phyloP scores from a whole-genome alignment of 352 stramenopile species.

The Globisporangium camurandrum region DNA sequence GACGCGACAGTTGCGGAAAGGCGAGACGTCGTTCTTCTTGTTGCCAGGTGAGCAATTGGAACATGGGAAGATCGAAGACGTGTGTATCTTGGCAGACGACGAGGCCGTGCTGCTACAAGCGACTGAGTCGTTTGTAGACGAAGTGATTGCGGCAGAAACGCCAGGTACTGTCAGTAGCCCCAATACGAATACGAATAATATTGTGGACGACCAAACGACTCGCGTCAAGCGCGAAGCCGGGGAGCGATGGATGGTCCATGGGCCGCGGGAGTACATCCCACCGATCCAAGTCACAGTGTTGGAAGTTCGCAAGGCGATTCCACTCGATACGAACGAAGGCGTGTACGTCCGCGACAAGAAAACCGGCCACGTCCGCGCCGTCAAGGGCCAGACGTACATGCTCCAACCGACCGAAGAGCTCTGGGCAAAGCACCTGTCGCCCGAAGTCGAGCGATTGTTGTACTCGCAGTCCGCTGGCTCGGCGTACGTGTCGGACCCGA shows the following conservation, averaged over 20 bases:
- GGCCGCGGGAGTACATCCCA: slow-evolving; percentile 70
- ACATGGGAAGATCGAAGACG: slow-evolving; percentile 50
- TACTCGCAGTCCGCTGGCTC: slow-evolving; percentile 42
- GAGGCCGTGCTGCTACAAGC: slow-evolving; percentile 75
- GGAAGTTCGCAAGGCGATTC: slow-evolving; percentile 69
- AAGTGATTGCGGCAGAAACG: too few species aligned
- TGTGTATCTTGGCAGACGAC: slow-evolving; percentile 63
- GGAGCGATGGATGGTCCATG: slow-evolving; percentile 78
- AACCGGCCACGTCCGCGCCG: slow-evolving; percentile 59
- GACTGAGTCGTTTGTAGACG: slow-evolving; percentile 54
- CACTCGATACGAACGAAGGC: slow-evolving; percentile 69
- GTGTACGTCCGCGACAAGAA: slow-evolving; percentile 79
- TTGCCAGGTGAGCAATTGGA: slow-evolving; percentile 54
- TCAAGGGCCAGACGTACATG: slow-evolving; percentile 80
- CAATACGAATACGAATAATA: slow-evolving; percentile 12
- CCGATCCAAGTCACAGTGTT: slow-evolving; percentile 69
- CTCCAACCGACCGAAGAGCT: slow-evolving; percentile 71
- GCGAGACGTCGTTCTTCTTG: slow-evolving; percentile 70
- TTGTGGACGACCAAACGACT: slow-evolving; percentile 11
- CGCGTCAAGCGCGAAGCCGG: slow-evolving; percentile 43
- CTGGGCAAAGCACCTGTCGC: slow-evolving; percentile 55
- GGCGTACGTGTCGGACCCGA: slow-evolving; percentile 54
- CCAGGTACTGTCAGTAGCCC: background rate
- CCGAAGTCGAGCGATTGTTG: slow-evolving; percentile 61
- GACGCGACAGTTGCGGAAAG: slow-evolving; percentile 64